A percentile compares a stretch with the other conserved stretches of the same genome.
Conservation (phyloP, 2,329 filamentous ascomycete species). For the Colletotrichum euphorbiae region DNA sequence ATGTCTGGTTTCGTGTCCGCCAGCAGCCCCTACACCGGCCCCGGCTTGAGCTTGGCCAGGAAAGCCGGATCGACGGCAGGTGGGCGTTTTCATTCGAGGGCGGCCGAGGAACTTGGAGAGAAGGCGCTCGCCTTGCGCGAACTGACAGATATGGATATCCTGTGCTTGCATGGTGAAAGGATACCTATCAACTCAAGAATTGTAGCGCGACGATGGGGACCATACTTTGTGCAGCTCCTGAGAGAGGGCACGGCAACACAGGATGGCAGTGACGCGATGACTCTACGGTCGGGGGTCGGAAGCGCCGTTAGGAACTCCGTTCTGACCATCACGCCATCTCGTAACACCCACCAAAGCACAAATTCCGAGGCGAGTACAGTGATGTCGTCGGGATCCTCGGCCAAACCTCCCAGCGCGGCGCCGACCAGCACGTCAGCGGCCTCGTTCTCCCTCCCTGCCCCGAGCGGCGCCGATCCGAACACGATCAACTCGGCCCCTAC, state of each 20-base stretch:
- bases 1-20: constrained; percentile 87
- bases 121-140: constrained; percentile 84
- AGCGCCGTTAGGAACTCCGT: constrained; percentile 78
- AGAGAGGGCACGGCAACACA: constrained; percentile 81
- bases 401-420: constrained; percentile 57
- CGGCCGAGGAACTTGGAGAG: constrained; percentile 87
- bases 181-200: constrained; percentile 95
- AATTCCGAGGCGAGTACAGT: constrained; percentile 59
- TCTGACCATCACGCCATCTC: constrained; percentile 83
- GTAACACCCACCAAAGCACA: constrained; percentile 61
- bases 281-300: constrained; percentile 73
- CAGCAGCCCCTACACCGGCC: constrained; percentile 75
- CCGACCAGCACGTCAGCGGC: constrained; percentile 55
- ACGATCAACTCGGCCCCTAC: constrained; percentile 68
- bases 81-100: constrained; percentile 79
- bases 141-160: constrained; percentile 94
- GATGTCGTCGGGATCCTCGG: constrained; percentile 53
- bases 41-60: constrained; percentile 65
- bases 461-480: constrained; percentile 55
- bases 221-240: constrained; percentile 93
- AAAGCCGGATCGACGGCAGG: constrained; percentile 76
- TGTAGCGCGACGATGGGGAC: constrained; percentile 89
- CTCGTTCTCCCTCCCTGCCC: constrained; percentile 23
- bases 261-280: constrained; percentile 79
- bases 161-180: constrained; percentile 89